Evolutionary conservation across 2,329 filamentous ascomycete genomes (phyloP).

Genomic region (Nothophaeocryptopus gaeumannii): DNA sequence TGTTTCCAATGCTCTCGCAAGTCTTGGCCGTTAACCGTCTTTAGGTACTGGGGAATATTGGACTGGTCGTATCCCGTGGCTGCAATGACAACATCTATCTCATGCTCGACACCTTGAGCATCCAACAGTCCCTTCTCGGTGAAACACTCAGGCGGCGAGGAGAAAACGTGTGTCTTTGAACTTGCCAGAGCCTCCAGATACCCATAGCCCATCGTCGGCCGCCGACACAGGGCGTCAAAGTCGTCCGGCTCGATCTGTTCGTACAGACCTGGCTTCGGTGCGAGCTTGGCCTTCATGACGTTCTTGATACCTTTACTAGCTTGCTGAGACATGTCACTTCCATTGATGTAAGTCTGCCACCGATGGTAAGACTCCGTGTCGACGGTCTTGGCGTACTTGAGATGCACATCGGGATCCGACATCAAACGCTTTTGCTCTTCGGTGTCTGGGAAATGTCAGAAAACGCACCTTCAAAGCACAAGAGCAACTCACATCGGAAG

Average conservation of each 20-base stretch:
- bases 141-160: conserved; percentile 15
- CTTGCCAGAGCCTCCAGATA: conserved; percentile 22
- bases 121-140: conserved; percentile 20
- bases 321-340: conserved; percentile 13
- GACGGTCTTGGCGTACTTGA: conserved; percentile 16
- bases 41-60: conserved; percentile 20
- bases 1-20: conserved; percentile 9
- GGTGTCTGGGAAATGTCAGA: not conserved
- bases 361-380: conserved; percentile 13
- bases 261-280: conserved; percentile 15
- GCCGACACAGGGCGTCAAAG: conserved; percentile 22
- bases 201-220: conserved; percentile 23
- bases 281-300: conserved; percentile 19
- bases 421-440: conserved; percentile 16
- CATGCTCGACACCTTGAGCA: conserved; percentile 20
- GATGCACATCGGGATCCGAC: conserved; percentile 11
- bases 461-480: no score
- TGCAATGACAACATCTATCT: conserved; percentile 22
- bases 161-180: conserved; percentile 21
- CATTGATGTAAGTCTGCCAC: conserved; percentile 14
- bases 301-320: conserved; percentile 1
- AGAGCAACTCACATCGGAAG: no score
- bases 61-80: conserved; percentile 25
- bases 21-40: conserved; percentile 19
- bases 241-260: conserved; percentile 20